Conservation (phyloP, 2,329 filamentous ascomycete species). For the Aspergillus sp. region DNA sequence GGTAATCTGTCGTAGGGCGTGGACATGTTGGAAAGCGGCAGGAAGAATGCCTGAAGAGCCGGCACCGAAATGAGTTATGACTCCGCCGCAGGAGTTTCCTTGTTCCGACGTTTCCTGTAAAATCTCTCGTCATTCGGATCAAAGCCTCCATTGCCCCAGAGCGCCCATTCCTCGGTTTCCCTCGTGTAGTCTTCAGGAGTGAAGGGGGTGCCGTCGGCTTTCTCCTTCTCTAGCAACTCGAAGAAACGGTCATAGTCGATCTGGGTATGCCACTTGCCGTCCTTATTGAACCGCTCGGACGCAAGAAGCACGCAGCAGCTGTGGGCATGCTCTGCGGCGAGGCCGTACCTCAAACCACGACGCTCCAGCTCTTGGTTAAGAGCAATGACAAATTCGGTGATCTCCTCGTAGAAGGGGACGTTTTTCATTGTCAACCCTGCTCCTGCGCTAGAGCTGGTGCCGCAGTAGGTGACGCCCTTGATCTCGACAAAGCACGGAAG, state of each 20-base stretch:
- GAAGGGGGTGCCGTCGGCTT: constrained; percentile 55
- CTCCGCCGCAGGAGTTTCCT: too few relatives aligned
- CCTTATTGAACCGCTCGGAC: constrained; percentile 65
- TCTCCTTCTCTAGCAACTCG: constrained; percentile 60
- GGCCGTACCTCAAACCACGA: constrained; percentile 72
- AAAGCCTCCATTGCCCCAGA: constrained; percentile 90
- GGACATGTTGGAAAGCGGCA: too few relatives aligned
- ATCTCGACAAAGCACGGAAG: constrained; percentile 89
- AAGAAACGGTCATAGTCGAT: constrained; percentile 92
- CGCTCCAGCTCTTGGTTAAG: constrained; percentile 59
- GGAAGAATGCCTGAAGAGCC: too few relatives aligned
- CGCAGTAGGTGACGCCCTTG: constrained; percentile 95
- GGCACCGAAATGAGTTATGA: too few relatives aligned
- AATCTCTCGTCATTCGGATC: constrained; percentile 83
- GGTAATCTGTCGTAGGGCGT: too few relatives aligned
- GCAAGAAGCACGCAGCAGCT: constrained; percentile 87
- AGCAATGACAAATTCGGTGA: constrained; percentile 69
- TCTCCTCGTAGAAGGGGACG: constrained; percentile 90
- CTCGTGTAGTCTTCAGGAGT: constrained; percentile 85
- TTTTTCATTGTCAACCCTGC: constrained; percentile 95
- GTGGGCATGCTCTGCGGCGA: constrained; percentile 90
- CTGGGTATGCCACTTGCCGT: constrained; percentile 77
- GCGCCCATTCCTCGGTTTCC: constrained; percentile 84
- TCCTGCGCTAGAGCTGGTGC: constrained; percentile 72
- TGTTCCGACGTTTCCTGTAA: constrained; percentile 65